Conservation (phyloP, 352 stramenopile species). For the Globisporangium perplexum region DNA sequence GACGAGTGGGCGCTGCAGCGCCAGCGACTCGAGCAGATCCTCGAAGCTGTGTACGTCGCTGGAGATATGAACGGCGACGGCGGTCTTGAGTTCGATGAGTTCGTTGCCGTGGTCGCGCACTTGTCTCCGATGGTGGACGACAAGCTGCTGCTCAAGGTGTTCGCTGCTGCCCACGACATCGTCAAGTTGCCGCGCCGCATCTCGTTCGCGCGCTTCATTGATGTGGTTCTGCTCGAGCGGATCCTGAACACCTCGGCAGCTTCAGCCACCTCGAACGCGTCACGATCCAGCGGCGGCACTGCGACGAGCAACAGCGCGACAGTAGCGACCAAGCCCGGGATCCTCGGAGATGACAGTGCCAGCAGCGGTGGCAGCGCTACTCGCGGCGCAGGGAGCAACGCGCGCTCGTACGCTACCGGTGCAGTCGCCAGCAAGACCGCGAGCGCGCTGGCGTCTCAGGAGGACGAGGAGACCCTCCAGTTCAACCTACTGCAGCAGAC, state of each 20-base stretch:
- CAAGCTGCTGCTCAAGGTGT: constrained; percentile 50
- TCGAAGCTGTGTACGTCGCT: constrained; percentile 62
- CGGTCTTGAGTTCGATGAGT: constrained; percentile 70
- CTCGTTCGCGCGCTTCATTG: constrained; percentile 54
- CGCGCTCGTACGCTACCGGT: not conserved
- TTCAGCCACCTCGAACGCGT: not conserved
- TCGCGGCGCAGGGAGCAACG: not conserved
- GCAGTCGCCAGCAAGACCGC: not conserved
- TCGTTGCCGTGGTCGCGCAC: constrained; percentile 52
- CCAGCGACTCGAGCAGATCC: constrained; percentile 53
- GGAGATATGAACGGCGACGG: constrained; percentile 66
- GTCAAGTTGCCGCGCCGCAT: constrained; percentile 48
- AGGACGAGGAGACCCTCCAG: constrained; percentile 73
- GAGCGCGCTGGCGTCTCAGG: constrained; percentile 6
- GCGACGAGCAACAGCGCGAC: not conserved
- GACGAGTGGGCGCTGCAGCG: constrained; percentile 55
- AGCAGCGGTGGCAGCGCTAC: constrained; percentile 1
- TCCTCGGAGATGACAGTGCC: constrained; percentile 7
- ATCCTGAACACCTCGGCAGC: constrained; percentile 29
- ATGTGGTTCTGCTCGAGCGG: constrained; percentile 49
- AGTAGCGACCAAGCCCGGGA: constrained; percentile 8
- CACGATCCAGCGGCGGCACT: constrained; percentile 1
- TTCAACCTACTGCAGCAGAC: constrained; percentile 66
- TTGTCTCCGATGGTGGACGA: constrained; percentile 49
- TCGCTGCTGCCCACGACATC: constrained; percentile 53